These are phyloP conservation scores for Mucor ambiguus DNA, from an alignment of 371 early-diverging fungal species.

Conservation along the genomic window DNA sequence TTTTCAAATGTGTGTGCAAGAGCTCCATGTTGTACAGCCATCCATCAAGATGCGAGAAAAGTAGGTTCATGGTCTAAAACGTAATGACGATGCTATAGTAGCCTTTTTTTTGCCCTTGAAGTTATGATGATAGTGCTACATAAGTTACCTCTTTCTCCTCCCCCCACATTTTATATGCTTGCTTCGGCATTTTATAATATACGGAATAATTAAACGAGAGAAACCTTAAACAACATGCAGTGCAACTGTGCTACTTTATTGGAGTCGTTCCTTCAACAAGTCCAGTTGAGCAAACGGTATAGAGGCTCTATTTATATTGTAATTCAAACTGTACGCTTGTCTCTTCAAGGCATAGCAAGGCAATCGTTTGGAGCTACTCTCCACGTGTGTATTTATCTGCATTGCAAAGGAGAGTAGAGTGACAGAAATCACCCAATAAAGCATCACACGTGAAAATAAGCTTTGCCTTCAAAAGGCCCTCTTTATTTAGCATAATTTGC, in stretches of 20 bases:
- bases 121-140: too few relatives aligned
- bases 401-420: not conserved
- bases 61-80: not conserved
- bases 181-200: not conserved
- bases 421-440: slow-evolving; percentile 8
- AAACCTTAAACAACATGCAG: not conserved
- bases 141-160: too few relatives aligned
- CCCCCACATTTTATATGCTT: not conserved
- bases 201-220: not conserved
- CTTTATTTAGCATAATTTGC: not conserved
- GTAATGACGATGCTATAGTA: not conserved
- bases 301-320: not conserved
- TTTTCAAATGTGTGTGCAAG: not conserved
- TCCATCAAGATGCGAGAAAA: not conserved
- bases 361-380: not conserved
- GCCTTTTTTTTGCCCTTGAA: too few relatives aligned
- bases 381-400: not conserved
- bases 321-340: not conserved
- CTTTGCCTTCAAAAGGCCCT: not conserved
- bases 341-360: not conserved
- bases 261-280: not conserved
- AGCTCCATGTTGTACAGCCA: not conserved
- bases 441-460: slow-evolving; percentile 5
- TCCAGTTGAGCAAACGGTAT: not conserved
- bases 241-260: not conserved